Evolutionary conservation across 176 grass and related monocot species (phyloP), one percentile per base, ranked within the genome.

Genomic region (Triticum timopheevii): DNA sequence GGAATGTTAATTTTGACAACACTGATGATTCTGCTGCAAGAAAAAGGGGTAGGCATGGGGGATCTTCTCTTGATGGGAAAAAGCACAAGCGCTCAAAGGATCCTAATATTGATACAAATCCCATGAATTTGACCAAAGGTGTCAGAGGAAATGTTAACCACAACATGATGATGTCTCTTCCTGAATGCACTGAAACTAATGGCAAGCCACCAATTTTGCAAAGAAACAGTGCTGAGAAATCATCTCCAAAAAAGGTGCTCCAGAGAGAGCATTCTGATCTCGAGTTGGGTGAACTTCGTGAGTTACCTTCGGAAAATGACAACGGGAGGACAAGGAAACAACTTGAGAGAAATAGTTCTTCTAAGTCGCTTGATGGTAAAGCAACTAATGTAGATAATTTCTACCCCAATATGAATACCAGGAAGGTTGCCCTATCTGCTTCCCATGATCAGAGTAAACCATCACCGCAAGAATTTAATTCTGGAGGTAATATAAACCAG

Each of bases 241-340:
- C 93, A 58, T 88, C 86, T 49, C 36, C 47, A 69, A 87, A 90
- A 74, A 92, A 84, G 65, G 58, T 86, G 62, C 94, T 97, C 62
- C 85, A 87, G 80, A 94, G 97, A 78, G 97, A 99, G 47, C 79
- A 83, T 23, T 99, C 97, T 61, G 97, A 99, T 82, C 94, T 99
- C 19, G 97, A 99, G 84, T 92, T 94, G 70, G 97, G 94, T 64
- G 97, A 99, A 82, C 86, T 99, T 82, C 94, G 92, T 54, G 94
- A 94, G 73, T 50, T 87, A 52, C 84, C 84, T 64, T 71, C 71
- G 77, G 94, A 85, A 52, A 95, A 97, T 82, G 90, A 93, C 13
- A 85, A 71, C 45, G 90, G 52, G 34, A 87, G 36, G 69, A 54
- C 64, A 80, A 91, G 82, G 92, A 91, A 88, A 82, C 89, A 93